Conservation (phyloP, 306 rosid genomes). For the Aeschynomene evenia region DNA sequence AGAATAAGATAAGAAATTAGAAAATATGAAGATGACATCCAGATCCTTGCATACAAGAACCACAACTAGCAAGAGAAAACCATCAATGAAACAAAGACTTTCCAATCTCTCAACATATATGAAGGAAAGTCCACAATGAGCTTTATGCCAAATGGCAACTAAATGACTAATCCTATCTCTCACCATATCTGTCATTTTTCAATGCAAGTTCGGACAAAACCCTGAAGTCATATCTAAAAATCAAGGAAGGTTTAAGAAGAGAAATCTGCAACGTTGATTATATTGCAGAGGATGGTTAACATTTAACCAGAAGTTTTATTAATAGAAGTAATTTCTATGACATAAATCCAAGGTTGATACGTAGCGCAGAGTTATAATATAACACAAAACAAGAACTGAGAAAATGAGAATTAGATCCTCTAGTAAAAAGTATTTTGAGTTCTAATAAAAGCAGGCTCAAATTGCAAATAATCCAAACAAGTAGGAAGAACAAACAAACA, state of each 20-base stretch:
- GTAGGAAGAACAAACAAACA: not conserved
- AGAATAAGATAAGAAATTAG: too few species aligned
- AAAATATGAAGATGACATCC: too few species aligned
- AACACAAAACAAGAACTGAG: not conserved
- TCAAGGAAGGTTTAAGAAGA: not conserved
- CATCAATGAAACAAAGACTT: too few species aligned
- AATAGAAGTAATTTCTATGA: not conserved
- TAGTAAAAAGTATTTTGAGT: not conserved
- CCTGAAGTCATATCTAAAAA: not conserved
- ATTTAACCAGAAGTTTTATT: not conserved
- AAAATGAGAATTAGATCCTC: not conserved
- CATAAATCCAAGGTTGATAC: not conserved
- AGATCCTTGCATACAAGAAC: too few species aligned
- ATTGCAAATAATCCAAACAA: not conserved
- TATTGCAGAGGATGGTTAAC: not conserved
- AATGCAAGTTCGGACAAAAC: not conserved
- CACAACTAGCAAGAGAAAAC: too few species aligned
- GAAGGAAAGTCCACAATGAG: too few species aligned
- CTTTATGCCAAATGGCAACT: too few species aligned
- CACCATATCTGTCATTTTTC: not conserved
- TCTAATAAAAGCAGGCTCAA: constrained; percentile 4
- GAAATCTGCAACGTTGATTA: too few species aligned
- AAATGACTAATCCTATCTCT: too few species aligned
- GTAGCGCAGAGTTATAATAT: not conserved
- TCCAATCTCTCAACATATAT: too few species aligned